A percentile compares a stretch with the other conserved stretches of the same genome.
Evolutionary conservation across 805 yeast genomes (phyloP).

Genomic region (Kazachstania psychrophila): DNA sequence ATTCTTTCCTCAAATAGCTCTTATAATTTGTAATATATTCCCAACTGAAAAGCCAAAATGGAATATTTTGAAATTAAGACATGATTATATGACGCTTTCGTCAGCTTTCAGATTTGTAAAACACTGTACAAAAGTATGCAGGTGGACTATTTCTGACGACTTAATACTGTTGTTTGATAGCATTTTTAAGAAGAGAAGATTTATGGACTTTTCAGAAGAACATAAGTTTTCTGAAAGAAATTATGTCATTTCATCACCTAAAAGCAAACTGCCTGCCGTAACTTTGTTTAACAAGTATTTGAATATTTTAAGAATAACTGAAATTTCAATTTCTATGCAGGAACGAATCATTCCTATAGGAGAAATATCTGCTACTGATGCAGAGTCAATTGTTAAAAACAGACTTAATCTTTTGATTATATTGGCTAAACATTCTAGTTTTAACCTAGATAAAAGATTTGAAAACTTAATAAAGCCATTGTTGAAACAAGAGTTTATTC

Average conservation of each 20-base stretch:
- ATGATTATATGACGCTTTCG: constrained; percentile 7
- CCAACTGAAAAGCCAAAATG: constrained; percentile 15
- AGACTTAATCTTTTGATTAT: constrained; percentile 22
- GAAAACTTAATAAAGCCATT: constrained; percentile 17
- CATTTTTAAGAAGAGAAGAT: constrained; percentile 21
- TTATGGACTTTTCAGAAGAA: constrained; percentile 23
- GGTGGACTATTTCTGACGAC: constrained; percentile 33
- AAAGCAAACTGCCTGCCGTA: neutral
- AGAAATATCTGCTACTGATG: constrained; percentile 13
- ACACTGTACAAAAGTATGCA: constrained; percentile 16
- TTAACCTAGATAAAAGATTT: constrained; percentile 18
- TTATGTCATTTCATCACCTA: constrained; percentile 6
- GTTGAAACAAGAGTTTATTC: neutral
- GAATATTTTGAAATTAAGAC: constrained; percentile 14
- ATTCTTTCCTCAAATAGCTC: constrained; percentile 13
- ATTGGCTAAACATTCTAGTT: constrained; percentile 14
- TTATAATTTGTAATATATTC: constrained; percentile 13
- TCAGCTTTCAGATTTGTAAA: constrained; percentile 14
- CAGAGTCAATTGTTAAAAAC: constrained; percentile 18
- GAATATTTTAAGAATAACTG: constrained; percentile 8
- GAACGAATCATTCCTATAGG: constrained; percentile 27
- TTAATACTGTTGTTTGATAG: constrained; percentile 38
- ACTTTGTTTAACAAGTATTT: constrained; percentile 22
- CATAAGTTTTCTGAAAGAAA: constrained; percentile 3
- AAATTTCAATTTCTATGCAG: constrained; percentile 10